These are phyloP conservation scores for Pythium chondricola DNA, from an alignment of 352 stramenopile species.

Conservation along the genomic window DNA sequence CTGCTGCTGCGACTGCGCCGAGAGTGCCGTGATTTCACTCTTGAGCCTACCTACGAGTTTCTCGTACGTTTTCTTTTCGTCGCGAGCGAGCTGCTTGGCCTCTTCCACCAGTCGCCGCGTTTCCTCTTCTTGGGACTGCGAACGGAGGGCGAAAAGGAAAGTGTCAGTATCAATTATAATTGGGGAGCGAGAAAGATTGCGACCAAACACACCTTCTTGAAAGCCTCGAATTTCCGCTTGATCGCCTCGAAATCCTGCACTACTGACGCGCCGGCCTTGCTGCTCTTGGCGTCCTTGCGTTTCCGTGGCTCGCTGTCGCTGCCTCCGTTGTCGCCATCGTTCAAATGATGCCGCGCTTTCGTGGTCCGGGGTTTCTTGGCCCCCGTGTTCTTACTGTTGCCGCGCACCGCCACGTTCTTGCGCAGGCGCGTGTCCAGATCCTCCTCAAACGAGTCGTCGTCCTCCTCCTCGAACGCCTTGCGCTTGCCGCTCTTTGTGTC, in stretches of 20 bases:
- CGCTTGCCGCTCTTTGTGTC: slow-evolving; percentile 11
- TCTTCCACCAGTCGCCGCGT: slow-evolving; percentile 58
- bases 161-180: too few species aligned
- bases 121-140: slow-evolving; percentile 54
- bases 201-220: too few species aligned
- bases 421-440: slow-evolving; percentile 13
- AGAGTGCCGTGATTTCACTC: slow-evolving; percentile 50
- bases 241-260: background rate
- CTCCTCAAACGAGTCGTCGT: slow-evolving; percentile 4
- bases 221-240: slow-evolving; percentile 7
- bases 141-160: background rate
- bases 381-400: slow-evolving; percentile 14
- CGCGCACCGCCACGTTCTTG: background rate
- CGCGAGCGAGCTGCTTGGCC: slow-evolving; percentile 41
- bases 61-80: slow-evolving; percentile 72
- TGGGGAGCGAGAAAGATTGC: too few species aligned
- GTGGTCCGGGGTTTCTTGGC: too few species aligned
- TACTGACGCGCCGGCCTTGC: background rate
- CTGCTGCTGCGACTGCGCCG: slow-evolving; percentile 42
- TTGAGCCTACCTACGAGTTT: slow-evolving; percentile 67
- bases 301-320: slow-evolving; percentile 9
- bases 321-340: too few species aligned
- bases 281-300: slow-evolving; percentile 4
- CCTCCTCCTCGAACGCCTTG: slow-evolving; percentile 13
- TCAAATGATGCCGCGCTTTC: too few species aligned